phyloP scores from a whole-genome alignment of 208 protist species.

The Acanthamoeba triangularis region DNA sequence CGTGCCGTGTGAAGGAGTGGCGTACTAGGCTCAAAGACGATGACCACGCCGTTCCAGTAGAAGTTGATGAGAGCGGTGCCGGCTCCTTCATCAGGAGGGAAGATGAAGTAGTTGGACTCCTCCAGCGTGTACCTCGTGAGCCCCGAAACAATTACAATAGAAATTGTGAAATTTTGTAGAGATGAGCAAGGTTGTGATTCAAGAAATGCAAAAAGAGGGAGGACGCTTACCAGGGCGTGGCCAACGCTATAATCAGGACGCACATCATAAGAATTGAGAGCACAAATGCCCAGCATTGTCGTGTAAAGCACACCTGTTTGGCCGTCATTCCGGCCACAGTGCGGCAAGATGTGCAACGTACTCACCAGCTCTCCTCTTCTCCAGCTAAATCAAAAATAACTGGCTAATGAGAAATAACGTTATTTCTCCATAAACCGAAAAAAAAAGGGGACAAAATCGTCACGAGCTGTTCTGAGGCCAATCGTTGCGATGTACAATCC shows the following conservation, averaged over 20 bases:
- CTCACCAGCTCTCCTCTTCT: too few species aligned
- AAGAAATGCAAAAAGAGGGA: not conserved
- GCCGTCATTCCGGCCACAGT: not conserved
- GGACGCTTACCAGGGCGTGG: not conserved
- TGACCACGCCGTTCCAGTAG: constrained; percentile 66
- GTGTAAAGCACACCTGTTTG: not conserved
- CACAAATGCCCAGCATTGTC: constrained; percentile 55
- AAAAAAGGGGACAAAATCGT: too few species aligned
- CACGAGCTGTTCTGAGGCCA: too few species aligned
- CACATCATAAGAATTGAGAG: constrained; percentile 7
- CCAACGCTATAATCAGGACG: constrained; percentile 21
- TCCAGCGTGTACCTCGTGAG: constrained; percentile 45
- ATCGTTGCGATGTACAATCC: too few species aligned
- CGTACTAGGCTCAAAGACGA: constrained; percentile 28
- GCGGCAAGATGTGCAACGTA: too few species aligned
- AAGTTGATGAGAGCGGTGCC: constrained; percentile 69
- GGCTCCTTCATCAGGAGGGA: not conserved
- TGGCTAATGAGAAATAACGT: too few species aligned
- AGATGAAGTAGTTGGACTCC: constrained; percentile 17
- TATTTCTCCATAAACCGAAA: too few species aligned
- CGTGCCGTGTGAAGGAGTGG: not conserved
- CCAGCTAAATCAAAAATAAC: too few species aligned
- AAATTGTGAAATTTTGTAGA: not conserved
- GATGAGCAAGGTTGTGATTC: not conserved
- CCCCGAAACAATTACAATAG: too few species aligned